Percentiles rank a stretch among this genome's conserved stretches.
Evolutionary conservation across 768 basidiomycete genomes (phyloP).

Genomic region (Suillus weaverae): DNA sequence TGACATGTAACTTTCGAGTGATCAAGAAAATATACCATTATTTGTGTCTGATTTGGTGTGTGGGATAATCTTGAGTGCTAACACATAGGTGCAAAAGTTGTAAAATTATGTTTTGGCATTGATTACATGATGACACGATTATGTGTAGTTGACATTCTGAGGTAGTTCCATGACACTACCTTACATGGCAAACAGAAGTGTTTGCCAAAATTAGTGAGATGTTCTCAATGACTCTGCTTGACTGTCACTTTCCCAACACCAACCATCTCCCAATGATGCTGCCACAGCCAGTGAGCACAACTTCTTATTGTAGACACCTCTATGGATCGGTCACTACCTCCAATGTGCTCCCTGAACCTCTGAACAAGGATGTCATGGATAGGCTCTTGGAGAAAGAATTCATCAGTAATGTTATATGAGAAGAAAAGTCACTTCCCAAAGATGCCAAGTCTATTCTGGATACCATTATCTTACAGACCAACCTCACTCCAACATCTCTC

Average conservation of each 20-base stretch:
- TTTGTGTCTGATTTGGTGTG: too few species aligned
- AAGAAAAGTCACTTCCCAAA: background rate
- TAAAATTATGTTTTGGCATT: too few species aligned
- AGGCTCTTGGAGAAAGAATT: background rate
- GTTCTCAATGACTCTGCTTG: background rate
- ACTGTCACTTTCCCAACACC: too few species aligned
- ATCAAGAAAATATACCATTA: too few species aligned
- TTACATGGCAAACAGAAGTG: background rate
- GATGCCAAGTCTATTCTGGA: background rate
- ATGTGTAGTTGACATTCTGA: too few species aligned
- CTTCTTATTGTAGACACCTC: background rate
- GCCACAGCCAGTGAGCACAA: background rate
- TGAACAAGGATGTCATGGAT: background rate
- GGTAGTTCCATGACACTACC: background rate
- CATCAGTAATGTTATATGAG: background rate
- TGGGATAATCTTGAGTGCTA: too few species aligned
- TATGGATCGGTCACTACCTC: background rate
- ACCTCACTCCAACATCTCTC: background rate
- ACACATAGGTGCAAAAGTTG: too few species aligned
- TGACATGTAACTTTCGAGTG: too few species aligned
- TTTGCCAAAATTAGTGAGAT: background rate
- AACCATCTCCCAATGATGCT: background rate
- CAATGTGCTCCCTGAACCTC: background rate
- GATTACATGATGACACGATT: too few species aligned
- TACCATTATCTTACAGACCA: background rate